These are phyloP conservation scores for Schizosaccharomyces lindneri DNA, from an alignment of 805 yeast genomes.

Conservation along the genomic window DNA sequence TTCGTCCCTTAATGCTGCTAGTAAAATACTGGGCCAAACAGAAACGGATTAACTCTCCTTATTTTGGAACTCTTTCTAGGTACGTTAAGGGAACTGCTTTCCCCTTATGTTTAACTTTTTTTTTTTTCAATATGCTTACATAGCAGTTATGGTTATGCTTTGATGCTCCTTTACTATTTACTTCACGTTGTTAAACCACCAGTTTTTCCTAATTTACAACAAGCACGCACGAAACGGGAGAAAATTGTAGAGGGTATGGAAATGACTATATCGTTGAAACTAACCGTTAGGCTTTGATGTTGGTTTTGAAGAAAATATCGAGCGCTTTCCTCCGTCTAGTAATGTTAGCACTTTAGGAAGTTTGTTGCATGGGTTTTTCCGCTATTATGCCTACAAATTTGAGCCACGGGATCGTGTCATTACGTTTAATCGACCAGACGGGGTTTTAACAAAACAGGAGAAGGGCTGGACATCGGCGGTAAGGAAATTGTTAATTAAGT, in stretches of 20 bases:
- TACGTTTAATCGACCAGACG: background rate
- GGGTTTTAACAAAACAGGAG: background rate
- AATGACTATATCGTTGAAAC: background rate
- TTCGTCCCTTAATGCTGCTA: background rate
- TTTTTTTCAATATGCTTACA: no score
- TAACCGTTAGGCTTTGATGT: background rate
- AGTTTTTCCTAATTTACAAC: background rate
- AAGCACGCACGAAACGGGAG: background rate
- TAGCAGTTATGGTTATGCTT: constrained; percentile 2
- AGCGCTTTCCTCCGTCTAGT: background rate
- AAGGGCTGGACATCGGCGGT: constrained; percentile 2
- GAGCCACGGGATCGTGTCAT: background rate
- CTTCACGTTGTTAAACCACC: constrained; percentile 1
- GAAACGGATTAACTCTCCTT: constrained; percentile 1
- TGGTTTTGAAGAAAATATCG: background rate
- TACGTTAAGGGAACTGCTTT: background rate
- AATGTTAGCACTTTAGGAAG: background rate
- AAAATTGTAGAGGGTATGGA: background rate
- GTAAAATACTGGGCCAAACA: constrained; percentile 2
- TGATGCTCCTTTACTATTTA: background rate
- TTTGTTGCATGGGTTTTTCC: background rate
- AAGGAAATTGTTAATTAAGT: no score
- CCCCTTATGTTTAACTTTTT: background rate
- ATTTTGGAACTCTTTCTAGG: constrained; percentile 1
- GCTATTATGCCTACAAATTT: constrained; percentile 1